These are phyloP conservation scores for Ambrosia trifida DNA, from an alignment of 129 eudicot genomes.

Conservation along the genomic window DNA sequence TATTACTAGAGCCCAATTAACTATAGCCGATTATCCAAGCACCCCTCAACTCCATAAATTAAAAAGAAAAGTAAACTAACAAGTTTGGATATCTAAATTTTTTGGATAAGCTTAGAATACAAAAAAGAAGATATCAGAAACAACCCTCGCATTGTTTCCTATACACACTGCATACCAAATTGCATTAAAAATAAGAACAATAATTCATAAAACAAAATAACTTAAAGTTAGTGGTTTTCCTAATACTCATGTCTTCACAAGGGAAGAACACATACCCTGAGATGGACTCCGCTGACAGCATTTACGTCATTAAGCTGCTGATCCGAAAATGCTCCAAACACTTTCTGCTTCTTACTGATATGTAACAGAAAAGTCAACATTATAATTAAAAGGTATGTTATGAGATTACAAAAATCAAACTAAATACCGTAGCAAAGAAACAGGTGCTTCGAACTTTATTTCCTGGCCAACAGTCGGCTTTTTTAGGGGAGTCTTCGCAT, in stretches of 20 bases:
- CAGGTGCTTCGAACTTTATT: conserved; percentile 67
- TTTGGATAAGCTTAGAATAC: not conserved
- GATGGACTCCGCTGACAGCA: conserved; percentile 85
- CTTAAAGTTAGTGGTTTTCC: conserved; percentile 8
- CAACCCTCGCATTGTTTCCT: conserved; percentile 81
- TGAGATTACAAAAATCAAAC: conserved; percentile 19
- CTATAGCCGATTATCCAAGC: not conserved
- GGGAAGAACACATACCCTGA: conserved; percentile 51
- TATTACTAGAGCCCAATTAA: not conserved
- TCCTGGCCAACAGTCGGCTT: conserved; percentile 66
- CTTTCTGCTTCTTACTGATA: conserved; percentile 78
- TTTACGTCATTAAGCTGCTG: conserved; percentile 91
- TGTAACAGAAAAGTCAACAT: not conserved
- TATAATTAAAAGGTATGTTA: conserved; percentile 1
- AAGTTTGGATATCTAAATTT: not conserved
- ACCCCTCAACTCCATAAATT: not conserved
- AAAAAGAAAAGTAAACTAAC: not conserved
- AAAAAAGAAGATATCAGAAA: conserved; percentile 12
- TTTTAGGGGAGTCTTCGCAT: conserved; percentile 56
- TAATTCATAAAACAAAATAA: not conserved
- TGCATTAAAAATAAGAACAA: conserved; percentile 27
- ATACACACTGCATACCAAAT: conserved; percentile 57
- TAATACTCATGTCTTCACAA: not conserved
- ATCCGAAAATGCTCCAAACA: conserved; percentile 56
- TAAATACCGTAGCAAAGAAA: conserved; percentile 58